A percentile compares a stretch with the other conserved stretches of the same genome.
phyloP scores from a whole-genome alignment of 805 yeast species.

The Wickerhamomyces alni region DNA sequence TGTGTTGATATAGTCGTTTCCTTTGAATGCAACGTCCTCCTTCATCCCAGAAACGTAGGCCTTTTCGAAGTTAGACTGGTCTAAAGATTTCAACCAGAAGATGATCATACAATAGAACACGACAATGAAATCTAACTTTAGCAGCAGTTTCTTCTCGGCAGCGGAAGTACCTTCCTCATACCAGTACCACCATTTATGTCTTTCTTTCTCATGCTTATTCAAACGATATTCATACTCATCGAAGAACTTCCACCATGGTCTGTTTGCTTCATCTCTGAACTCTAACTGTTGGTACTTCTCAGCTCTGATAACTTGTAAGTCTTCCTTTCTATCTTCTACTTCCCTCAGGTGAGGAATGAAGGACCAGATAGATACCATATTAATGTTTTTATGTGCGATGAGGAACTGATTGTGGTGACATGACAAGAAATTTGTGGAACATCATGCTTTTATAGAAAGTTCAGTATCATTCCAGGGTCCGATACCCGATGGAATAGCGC shows the following conservation, averaged over 20 bases:
- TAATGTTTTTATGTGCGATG: no score
- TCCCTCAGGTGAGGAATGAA: slow-evolving; percentile 2
- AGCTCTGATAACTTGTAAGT: not conserved
- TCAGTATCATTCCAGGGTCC: no score
- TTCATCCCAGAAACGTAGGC: slow-evolving; percentile 61
- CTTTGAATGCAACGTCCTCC: slow-evolving; percentile 45
- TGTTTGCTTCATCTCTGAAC: slow-evolving; percentile 44
- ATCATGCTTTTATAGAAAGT: no score
- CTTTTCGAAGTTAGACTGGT: slow-evolving; percentile 51
- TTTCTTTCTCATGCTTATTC: slow-evolving; percentile 25
- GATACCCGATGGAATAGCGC: no score
- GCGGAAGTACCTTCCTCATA: slow-evolving; percentile 40
- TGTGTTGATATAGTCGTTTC: slow-evolving; percentile 56
- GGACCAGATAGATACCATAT: not conserved
- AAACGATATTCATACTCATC: slow-evolving; percentile 58
- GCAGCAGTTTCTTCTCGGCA: not conserved
- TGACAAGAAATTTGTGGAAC: no score
- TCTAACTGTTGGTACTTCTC: slow-evolving; percentile 19
- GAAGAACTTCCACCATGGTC: slow-evolving; percentile 49
- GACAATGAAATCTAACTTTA: slow-evolving; percentile 46
- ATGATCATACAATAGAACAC: slow-evolving; percentile 50
- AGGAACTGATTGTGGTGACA: no score
- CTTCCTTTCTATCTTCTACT: slow-evolving; percentile 14
- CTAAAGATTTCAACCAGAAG: slow-evolving; percentile 63
- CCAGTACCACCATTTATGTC: slow-evolving; percentile 50